Base-by-base conservation (phyloP, 345 rosid species). In the Acer yangbiense region DNA sequence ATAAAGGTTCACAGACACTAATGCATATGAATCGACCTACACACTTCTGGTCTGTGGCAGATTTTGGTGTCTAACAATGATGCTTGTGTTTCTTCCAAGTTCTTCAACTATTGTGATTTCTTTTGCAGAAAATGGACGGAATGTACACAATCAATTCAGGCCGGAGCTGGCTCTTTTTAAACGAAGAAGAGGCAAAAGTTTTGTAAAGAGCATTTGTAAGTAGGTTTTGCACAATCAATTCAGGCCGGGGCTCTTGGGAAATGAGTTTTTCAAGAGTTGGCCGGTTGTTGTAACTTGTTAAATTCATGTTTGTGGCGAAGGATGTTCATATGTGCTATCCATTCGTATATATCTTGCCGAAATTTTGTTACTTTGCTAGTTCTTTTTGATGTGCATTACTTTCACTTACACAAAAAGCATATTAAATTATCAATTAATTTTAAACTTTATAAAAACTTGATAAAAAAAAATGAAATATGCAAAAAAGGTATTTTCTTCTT, bases 41-140 rank as follows among this genome's bases (percentile, higher is more conserved):
- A 7, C 5, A 8, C 3, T 21, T 20, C 39, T 20, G 27, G 65
- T 7, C 29, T n/a, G 4, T 61, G 10, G 23, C 23, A 61, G 29
- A 39, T 18, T 14, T 35, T 39, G 52, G 48, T 66, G 4, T 39
- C 11, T 7, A 20, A 41, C 50, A 39, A 39, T 0, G 50, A 44
- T 1, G 48, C 41, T 58, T 11, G 43, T 16, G 58, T 60, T 60
- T 61, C 46, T 23, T 73, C 16, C 11, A 21, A 35, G 52, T n/a
- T 73, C 41, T 9, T 65, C 16, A 65, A 65, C 20, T 65, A 9
- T 65, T 3, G 69, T 65, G 20, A 65, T 65, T 27, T 65, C 18
- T 75, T 75, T 21, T 55, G 35, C 61, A 66, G 78, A 52, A 60
- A 2, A 41, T 21, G 17, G 65, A 35, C 16, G 13, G 65, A 60